These are phyloP conservation scores for Fusarium redolens DNA, from an alignment of 2,329 filamentous ascomycete species.

Conservation along the genomic window DNA sequence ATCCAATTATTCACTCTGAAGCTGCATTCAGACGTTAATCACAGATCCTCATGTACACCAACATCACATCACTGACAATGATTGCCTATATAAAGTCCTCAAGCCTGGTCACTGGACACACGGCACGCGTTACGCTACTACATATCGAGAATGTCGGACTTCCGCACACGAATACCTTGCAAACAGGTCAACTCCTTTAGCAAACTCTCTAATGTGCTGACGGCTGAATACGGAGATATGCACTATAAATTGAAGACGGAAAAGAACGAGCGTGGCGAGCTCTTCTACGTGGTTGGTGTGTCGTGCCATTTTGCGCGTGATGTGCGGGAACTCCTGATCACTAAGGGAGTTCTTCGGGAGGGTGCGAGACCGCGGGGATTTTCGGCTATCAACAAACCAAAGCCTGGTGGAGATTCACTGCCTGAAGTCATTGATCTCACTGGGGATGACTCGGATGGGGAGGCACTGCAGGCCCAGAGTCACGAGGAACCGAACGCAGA, in stretches of 20 bases:
- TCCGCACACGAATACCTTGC: background rate
- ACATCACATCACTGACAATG: background rate
- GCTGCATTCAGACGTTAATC: background rate
- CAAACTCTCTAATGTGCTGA: background rate
- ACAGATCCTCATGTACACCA: fast-evolving
- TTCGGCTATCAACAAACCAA: fast-evolving
- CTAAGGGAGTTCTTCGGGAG: background rate
- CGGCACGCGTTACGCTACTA: background rate
- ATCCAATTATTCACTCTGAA: background rate
- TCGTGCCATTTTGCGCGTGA: background rate
- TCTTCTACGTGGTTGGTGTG: background rate
- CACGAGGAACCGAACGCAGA: fast-evolving
- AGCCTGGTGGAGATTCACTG: fast-evolving
- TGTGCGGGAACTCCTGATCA: background rate
- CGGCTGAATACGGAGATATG: background rate
- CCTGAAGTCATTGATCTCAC: background rate
- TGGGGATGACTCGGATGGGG: background rate
- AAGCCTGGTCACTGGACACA: background rate
- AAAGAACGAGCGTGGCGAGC: background rate
- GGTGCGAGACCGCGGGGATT: background rate
- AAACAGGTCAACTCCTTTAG: background rate
- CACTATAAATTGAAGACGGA: background rate
- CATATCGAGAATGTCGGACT: background rate
- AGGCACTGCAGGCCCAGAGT: background rate
- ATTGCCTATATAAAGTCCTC: background rate